These are phyloP conservation scores for Blastocystis sp. DNA, from an alignment of 352 stramenopile genomes.

Conservation along the genomic window DNA sequence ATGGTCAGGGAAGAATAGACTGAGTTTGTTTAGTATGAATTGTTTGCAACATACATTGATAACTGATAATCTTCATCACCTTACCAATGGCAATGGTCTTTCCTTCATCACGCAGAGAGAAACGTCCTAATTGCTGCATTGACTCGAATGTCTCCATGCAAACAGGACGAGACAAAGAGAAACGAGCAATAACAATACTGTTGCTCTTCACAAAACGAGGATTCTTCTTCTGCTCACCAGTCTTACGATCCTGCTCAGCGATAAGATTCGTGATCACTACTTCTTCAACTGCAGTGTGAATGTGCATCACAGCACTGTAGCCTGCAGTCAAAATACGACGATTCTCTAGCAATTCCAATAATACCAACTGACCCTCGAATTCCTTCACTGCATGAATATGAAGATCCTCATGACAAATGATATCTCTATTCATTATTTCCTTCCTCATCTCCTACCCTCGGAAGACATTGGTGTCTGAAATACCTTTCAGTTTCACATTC, in stretches of 20 bases:
- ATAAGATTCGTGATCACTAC: conserved; percentile 84
- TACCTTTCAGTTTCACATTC: conserved; percentile 82
- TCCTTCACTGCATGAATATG: conserved; percentile 73
- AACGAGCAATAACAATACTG: conserved; percentile 82
- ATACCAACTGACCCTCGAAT: conserved; percentile 79
- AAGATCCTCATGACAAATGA: conserved; percentile 63
- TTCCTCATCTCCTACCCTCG: conserved; percentile 68
- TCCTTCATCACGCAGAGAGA: conserved; percentile 93
- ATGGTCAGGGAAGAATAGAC: conserved; percentile 39
- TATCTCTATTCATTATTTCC: conserved; percentile 66
- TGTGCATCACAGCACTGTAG: conserved; percentile 88
- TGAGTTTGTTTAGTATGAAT: conserved; percentile 7
- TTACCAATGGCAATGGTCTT: conserved; percentile 98
- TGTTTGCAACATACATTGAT: conserved; percentile 49
- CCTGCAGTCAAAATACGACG: conserved; percentile 87
- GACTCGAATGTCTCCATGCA: conserved; percentile 87
- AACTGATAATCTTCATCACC: conserved; percentile 81
- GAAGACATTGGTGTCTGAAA: conserved; percentile 75
- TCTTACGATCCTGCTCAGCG: conserved; percentile 66
- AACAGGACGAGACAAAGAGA: conserved; percentile 83
- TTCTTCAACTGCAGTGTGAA: conserved; percentile 89
- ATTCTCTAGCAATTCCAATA: conserved; percentile 92
- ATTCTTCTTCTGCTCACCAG: conserved; percentile 64
- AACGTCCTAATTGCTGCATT: conserved; percentile 87
- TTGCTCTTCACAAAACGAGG: conserved; percentile 87